phyloP scores from a whole-genome alignment of 345 rosid genomes.

The Eucalyptus erythrocorys region DNA sequence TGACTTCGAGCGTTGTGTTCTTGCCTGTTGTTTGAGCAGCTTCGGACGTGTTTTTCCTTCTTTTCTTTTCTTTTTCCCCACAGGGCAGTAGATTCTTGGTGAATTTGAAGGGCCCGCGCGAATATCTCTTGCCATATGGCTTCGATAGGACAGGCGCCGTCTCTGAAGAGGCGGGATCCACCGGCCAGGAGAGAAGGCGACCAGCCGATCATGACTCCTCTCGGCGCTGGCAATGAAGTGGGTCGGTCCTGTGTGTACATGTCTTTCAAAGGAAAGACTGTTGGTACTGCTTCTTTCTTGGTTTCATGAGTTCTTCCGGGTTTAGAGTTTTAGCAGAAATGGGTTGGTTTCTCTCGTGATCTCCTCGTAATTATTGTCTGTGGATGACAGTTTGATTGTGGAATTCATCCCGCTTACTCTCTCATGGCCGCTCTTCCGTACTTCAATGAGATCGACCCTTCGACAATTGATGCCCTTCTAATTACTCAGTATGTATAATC shows the following conservation, averaged over 20 bases:
- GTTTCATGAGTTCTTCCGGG: not conserved
- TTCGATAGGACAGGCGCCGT: slow-evolving; percentile 27
- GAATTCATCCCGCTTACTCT: slow-evolving; percentile 81
- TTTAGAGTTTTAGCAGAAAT: not conserved
- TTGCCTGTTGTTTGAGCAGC: not conserved
- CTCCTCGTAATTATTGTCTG: not conserved
- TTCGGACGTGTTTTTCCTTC: not conserved
- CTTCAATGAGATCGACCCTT: slow-evolving; percentile 94
- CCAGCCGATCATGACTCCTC: slow-evolving; percentile 54
- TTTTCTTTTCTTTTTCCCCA: not conserved
- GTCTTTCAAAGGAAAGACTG: slow-evolving; percentile 74
- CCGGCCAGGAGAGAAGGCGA: slow-evolving; percentile 62
- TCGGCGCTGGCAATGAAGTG: slow-evolving; percentile 92
- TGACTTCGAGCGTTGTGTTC: not conserved
- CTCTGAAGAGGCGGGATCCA: slow-evolving; percentile 59
- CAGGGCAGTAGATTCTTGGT: not conserved
- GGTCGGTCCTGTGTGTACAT: slow-evolving; percentile 88
- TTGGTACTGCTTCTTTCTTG: slow-evolving; percentile 15
- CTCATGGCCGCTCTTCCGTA: slow-evolving; percentile 92
- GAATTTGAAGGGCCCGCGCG: not conserved
- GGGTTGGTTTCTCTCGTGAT: not conserved
- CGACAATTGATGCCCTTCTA: slow-evolving; percentile 70
- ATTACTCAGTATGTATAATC: slow-evolving; percentile 46
- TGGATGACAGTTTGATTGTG: slow-evolving; percentile 63
- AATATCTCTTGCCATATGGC: slow-evolving; percentile 13